These are phyloP conservation scores for Emmonsiellopsis sp. DNA, from an alignment of 2,329 filamentous ascomycete species.

Conservation along the genomic window DNA sequence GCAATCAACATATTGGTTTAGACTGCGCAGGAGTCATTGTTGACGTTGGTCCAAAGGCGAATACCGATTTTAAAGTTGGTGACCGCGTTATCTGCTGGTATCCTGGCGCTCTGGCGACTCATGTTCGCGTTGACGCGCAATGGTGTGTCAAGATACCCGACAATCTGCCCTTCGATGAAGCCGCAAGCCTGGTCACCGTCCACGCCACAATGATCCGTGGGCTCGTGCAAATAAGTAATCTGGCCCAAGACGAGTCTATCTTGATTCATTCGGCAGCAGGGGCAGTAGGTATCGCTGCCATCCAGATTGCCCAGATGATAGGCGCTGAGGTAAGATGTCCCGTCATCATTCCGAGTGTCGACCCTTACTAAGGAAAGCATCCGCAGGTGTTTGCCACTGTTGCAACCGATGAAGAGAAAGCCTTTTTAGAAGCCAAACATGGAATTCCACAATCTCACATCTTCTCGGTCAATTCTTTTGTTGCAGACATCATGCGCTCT, in stretches of 20 bases:
- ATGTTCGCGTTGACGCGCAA: constrained; percentile 4
- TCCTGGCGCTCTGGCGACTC: constrained; percentile 5
- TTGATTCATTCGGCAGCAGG: constrained; percentile 19
- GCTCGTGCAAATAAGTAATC: constrained; percentile 14
- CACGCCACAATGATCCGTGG: constrained; percentile 17
- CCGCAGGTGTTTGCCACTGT: constrained; percentile 13
- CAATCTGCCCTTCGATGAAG: constrained; percentile 17
- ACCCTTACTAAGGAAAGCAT: not conserved
- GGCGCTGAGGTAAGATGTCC: constrained; percentile 4
- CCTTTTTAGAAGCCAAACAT: constrained; percentile 11
- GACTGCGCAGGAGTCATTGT: constrained; percentile 33
- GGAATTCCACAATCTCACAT: constrained; percentile 15
- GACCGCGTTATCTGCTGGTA: constrained; percentile 24
- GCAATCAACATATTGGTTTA: constrained; percentile 30
- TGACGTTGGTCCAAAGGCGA: constrained; percentile 20
- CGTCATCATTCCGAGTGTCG: not conserved
- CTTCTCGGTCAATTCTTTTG: constrained; percentile 18
- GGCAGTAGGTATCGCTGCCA: constrained; percentile 15
- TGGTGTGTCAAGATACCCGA: constrained; percentile 20
- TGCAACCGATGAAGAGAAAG: constrained; percentile 13
- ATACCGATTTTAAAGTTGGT: constrained; percentile 25
- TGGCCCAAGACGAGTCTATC: constrained; percentile 11
- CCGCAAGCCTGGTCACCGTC: constrained; percentile 15
- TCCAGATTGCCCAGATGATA: constrained; percentile 13
- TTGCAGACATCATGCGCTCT: constrained; percentile 8